Base-by-base conservation (phyloP, 192 early-diverging fungal species). In the Coemansia sp. region DNA sequence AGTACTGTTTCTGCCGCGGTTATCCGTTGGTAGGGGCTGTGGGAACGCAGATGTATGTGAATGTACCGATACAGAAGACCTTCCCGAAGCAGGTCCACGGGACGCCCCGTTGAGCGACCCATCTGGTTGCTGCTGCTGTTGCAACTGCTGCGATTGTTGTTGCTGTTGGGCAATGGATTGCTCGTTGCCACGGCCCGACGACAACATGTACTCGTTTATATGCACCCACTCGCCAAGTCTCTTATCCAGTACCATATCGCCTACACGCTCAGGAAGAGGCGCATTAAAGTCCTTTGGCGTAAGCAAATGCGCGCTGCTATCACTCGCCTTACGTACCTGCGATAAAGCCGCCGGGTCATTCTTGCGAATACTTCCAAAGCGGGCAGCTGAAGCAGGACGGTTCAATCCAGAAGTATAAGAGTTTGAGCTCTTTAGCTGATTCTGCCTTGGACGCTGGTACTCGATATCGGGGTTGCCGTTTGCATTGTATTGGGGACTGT, bases 211-310 rank as follows among this genome's bases (percentile, higher is more conserved):
- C 23, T 72, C 69, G 52, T 44, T 53, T 9, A 72, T 65, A 20
- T 72, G 33, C n/a, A 72, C 62, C 69, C 69, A 72, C 28, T 65
- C 69, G 29, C 62, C 69, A 11, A 64, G 35, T 19, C 43, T 53
- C 49, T 50, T 52, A 30, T 72, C 63, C 18, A 72, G 47, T 1
- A 72, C 69, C 69, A 72, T 72, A 30, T 72, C 58, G 47, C 69
- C 69, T 17, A 72, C 39, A 13, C 69, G 69, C 17, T 64, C 53
- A 4, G 69, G 62, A 38, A 72, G 25, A 17, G 58, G 62, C 18
- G 25, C 54, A 39, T 52, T 41, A 52, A 65, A 61, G 42, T 72
- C 62, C 17, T 60, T 56, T 9, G 62, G 69, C 9, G 57, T 72
- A 3, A 72, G 45, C 33, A 64, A 41, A 8, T 65, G 57, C 2